Evolutionary conservation across 176 grass and related monocot genomes (phyloP), one percentile per base, ranked within the genome.

Genomic region (Aegilops sharonensis): DNA sequence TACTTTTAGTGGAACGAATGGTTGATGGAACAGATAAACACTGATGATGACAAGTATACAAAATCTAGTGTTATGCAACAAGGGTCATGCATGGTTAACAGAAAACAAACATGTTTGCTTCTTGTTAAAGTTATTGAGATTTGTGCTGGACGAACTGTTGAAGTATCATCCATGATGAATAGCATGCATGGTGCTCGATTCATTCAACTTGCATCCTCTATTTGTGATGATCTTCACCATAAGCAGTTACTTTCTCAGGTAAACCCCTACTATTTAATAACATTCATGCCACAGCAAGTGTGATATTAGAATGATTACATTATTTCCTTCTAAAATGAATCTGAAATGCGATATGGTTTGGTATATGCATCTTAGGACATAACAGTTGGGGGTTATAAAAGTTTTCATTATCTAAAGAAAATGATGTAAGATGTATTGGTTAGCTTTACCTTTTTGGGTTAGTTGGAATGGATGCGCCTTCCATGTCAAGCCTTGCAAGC

Each of bases 1-100:
- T 6, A 56, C 2, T 54, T 68, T 43, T 2, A 98, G 95, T 98
- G 95, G 95, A 57, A 11, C 0, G 80, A 92, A 29, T 98, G 95
- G 95, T 32, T 98, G 68, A 14, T 85, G 74, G 57, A 82, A 15
- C 86, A 64, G 78, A 80, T 13, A 34, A 59, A 67, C 9, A 52
- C 5, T 2, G 34, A 56, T 78, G 64, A 43, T 43, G 42, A 50
- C 3, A 30, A 2, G 14, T 69, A 43, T 59, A 20, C 7, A 7
- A 40, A 85, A 40, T 12, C 68, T 0, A 39, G 2, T 32, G 45
- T 3, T 82, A 61, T 68, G n/a, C 5, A 17, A 65, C 45, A 15
- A 32, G 10, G 24, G 0, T 29, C 50, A 14, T 50, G 9, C 36
- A 75, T 47, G n/a, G 77, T 90, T 78, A 65, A 72, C 3, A 42